Conservation (phyloP, 768 basidiomycete genomes). For the Collybiopsis luxurians region DNA sequence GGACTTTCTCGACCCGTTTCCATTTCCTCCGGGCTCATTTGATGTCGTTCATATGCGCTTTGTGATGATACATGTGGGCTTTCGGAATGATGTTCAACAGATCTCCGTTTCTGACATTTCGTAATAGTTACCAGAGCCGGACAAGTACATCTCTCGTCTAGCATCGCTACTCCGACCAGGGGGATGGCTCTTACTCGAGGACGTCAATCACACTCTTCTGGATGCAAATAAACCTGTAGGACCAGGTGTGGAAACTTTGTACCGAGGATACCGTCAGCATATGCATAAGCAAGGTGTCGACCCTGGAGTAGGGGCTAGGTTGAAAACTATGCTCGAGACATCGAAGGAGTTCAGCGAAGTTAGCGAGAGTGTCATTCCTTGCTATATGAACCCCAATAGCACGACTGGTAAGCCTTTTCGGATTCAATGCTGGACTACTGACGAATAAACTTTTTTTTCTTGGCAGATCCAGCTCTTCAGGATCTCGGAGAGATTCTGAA, state of each 20-base stretch:
- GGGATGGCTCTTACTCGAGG: constrained; percentile 4
- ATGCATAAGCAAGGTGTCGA: constrained; percentile 3
- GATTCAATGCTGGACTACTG: no score
- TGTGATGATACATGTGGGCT: background rate
- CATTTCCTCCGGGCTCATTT: background rate
- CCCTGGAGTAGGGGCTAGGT: background rate
- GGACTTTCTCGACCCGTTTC: constrained; percentile 1
- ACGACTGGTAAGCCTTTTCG: background rate
- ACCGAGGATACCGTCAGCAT: background rate
- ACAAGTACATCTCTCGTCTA: background rate
- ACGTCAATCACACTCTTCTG: constrained; percentile 3
- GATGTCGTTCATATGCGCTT: constrained; percentile 6
- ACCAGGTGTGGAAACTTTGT: background rate
- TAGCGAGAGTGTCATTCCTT: background rate
- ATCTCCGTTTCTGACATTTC: no score
- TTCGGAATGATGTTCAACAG: no score
- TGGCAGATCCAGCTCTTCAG: background rate
- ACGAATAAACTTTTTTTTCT: no score
- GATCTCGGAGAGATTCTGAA: constrained; percentile 1
- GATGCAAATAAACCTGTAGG: constrained; percentile 1
- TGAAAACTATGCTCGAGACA: background rate
- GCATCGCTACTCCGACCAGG: constrained; percentile 4
- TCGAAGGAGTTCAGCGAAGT: constrained; percentile 1
- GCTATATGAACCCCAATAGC: constrained; percentile 4
- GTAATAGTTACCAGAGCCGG: background rate